Evolutionary conservation across 164 flowering plant genomes (phyloP), one percentile per base, ranked within the genome.

Genomic region (Taxillus chinensis): DNA sequence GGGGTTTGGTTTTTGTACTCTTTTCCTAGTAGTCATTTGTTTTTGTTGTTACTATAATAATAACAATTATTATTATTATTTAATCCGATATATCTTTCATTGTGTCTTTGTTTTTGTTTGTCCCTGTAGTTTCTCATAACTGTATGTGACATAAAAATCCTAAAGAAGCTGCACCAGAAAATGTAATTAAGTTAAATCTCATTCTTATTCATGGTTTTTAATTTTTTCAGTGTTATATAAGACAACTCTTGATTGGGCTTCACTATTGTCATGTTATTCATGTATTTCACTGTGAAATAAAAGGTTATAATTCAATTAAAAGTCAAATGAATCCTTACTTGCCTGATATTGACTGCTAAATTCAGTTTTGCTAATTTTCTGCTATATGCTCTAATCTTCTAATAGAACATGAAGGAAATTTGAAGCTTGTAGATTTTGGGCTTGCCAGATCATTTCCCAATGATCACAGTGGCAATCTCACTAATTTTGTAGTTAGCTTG

Each of bases 371-470:
- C 37, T 52, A 14, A 51, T 14, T 57, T 9, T 73, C 69, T n/a
- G 7, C 13, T 9, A 4, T 86, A 92, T 96, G 96, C n/a, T 85
- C 98, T 39, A 92, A 92, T 80, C 96, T 93, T 68, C 86, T 93
- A 16, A 89, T 93, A 59, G 92, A 93, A 68, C 88, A 93, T 71
- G 96, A 88, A 71, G 97, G 97, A 15, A 86, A 82, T 67, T 73
- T 92, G 52, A 92, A 92, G 83, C 87, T 92, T 62, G 98, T 95
- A 27, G 98, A 93, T 79, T 93, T 93, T 81, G 98, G 98, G 45
- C 87, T 93, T 64, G 97, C 97, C 8, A 79, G 95, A 27, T 86
- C 95, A 59, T 90, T 81, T 62, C 81, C 90, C 17, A 74, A 69
- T 74, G 92, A 89, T 54, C 83, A 86, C 60, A 84, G 77, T 74